Conservation (phyloP, 768 basidiomycete species). For the Hericium alpestre region DNA sequence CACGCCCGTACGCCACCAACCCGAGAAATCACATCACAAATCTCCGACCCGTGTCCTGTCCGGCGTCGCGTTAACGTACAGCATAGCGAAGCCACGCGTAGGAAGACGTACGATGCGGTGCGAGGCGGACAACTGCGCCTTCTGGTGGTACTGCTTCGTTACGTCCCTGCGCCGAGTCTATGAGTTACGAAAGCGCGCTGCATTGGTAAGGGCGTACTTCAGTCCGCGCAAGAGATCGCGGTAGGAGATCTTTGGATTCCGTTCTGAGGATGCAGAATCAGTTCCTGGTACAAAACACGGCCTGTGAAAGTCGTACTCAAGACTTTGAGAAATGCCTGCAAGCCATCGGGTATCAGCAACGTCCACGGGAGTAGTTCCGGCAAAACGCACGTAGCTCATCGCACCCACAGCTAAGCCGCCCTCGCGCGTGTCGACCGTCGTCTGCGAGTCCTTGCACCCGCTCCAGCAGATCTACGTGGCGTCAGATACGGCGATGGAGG, state of each 20-base stretch:
- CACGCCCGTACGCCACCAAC: too few species aligned
- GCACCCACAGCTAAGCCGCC: slow-evolving; percentile 12
- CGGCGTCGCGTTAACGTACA: background rate
- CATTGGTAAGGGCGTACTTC: background rate
- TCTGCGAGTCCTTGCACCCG: slow-evolving; percentile 9
- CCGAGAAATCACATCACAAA: background rate
- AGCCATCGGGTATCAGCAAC: background rate
- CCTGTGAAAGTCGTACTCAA: background rate
- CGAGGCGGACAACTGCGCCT: slow-evolving; percentile 12
- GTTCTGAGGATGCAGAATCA: slow-evolving; percentile 1
- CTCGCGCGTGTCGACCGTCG: slow-evolving; percentile 1
- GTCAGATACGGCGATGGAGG: background rate
- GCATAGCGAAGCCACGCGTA: background rate
- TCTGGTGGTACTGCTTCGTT: slow-evolving; percentile 12
- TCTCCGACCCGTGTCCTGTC: background rate
- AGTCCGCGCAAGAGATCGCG: slow-evolving; percentile 10
- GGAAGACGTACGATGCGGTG: slow-evolving; percentile 10
- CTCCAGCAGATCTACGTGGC: slow-evolving; percentile 11
- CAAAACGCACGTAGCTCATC: slow-evolving; percentile 11
- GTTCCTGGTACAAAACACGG: background rate
- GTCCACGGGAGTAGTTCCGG: background rate
- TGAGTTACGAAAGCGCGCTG: background rate
- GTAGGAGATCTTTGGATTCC: slow-evolving; percentile 8
- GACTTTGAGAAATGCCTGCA: slow-evolving; percentile 8
- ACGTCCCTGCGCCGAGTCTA: background rate